phyloP scores from a whole-genome alignment of 2,329 filamentous ascomycete species.

The Metarhizium album region DNA sequence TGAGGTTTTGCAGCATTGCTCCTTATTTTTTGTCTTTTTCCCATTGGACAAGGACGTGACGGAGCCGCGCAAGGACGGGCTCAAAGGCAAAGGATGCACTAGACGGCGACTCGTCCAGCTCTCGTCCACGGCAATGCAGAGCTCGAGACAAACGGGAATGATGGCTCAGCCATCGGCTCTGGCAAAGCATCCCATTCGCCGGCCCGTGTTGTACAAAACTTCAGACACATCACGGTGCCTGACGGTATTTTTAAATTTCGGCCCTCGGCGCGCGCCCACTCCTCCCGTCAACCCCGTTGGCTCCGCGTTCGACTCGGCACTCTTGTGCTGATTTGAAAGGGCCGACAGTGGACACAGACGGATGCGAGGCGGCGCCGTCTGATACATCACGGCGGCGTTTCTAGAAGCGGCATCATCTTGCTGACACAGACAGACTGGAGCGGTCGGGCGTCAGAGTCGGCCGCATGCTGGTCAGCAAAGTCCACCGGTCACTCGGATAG shows the following conservation, averaged over 20 bases:
- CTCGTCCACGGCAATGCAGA: no score
- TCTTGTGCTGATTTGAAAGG: background rate
- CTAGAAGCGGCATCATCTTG: background rate
- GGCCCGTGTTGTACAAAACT: background rate
- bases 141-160: background rate
- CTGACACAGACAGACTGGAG: background rate
- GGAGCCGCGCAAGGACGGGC: no score
- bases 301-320: background rate
- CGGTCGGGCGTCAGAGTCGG: background rate
- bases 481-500: background rate
- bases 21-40: no score
- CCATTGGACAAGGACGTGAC: no score
- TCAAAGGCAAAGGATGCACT: no score
- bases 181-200: background rate
- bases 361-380: background rate
- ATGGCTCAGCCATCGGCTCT: background rate
- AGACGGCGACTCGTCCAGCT: no score
- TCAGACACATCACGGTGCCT: background rate
- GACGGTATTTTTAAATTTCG: background rate
- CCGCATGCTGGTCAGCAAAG: background rate
- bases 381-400: background rate
- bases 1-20: no score
- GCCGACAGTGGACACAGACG: background rate
- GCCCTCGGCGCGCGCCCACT: background rate
- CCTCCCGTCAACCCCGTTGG: background rate